Conservation (phyloP, 148 eudicot genomes). For the Fallopia convolvulus region DNA sequence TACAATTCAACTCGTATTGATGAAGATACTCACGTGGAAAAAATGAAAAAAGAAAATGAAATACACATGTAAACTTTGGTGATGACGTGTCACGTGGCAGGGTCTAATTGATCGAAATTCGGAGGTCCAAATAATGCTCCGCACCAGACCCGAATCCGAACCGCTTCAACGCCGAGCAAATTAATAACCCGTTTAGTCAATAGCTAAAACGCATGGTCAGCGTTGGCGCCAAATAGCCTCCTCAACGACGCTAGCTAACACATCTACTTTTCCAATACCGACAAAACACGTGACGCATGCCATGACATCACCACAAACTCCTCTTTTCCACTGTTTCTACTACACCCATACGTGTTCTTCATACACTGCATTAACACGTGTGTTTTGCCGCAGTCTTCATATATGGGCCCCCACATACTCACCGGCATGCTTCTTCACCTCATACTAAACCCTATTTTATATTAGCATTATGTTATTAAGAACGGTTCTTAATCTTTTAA, state of each 20-base stretch:
- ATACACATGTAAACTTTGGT: neutral
- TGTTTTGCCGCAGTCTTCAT: neutral
- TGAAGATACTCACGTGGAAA: neutral
- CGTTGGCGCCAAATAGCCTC: constrained; percentile 2
- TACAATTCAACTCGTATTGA: too few species aligned
- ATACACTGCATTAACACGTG: neutral
- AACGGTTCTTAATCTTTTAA: neutral
- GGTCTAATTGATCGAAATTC: neutral
- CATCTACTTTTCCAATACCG: neutral
- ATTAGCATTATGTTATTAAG: neutral
- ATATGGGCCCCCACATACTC: neutral
- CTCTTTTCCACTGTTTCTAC: neutral
- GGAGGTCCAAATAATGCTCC: neutral
- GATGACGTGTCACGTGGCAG: neutral
- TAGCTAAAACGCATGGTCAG: neutral
- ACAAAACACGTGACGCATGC: neutral
- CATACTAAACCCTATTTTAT: neutral
- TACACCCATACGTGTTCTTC: neutral
- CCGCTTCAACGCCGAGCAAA: neutral
- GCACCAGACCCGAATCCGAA: neutral
- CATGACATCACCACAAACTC: neutral
- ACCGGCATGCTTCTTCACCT: constrained; percentile 1
- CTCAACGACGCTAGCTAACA: neutral
- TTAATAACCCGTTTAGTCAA: neutral
- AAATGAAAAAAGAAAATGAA: neutral